A percentile compares a stretch with the other conserved stretches of the same genome.
Conservation (phyloP, 352 stramenopile species). For the Pythium brachiatum region DNA sequence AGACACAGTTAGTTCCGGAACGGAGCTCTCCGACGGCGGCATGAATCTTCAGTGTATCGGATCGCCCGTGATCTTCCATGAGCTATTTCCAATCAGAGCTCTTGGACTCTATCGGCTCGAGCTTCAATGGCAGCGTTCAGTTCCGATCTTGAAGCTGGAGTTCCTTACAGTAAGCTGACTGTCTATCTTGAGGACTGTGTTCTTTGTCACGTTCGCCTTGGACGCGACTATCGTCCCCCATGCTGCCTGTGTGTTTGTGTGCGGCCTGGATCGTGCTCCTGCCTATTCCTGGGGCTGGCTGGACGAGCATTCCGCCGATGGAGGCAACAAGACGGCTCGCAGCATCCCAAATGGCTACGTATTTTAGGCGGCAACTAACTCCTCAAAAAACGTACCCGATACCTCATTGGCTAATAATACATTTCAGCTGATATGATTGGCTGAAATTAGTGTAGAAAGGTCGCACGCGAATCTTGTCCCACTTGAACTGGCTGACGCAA, state of each 20-base stretch:
- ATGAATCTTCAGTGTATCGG: no score
- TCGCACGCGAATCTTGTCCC: slow-evolving; percentile 2
- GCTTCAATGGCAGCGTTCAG: not conserved
- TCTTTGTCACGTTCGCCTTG: not conserved
- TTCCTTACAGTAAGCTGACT: not conserved
- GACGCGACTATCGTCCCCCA: not conserved
- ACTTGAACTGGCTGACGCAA: not conserved
- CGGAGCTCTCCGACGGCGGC: no score
- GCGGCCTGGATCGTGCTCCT: not conserved
- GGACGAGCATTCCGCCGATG: not conserved
- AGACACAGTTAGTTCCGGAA: no score
- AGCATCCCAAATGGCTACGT: slow-evolving; percentile 1
- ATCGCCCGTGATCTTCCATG: no score
- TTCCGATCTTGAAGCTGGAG: not conserved
- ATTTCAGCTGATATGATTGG: not conserved
- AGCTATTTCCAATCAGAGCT: no score
- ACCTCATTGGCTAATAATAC: slow-evolving; percentile 2
- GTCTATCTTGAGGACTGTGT: not conserved
- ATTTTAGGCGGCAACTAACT: not conserved
- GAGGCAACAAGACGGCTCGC: not conserved
- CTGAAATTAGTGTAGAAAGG: slow-evolving; percentile 2
- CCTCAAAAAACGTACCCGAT: not conserved
- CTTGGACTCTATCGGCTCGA: not conserved
- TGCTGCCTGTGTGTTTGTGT: not conserved
- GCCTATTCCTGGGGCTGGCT: not conserved